phyloP scores from a whole-genome alignment of 208 protist species.

The Borovskyia barvae region DNA sequence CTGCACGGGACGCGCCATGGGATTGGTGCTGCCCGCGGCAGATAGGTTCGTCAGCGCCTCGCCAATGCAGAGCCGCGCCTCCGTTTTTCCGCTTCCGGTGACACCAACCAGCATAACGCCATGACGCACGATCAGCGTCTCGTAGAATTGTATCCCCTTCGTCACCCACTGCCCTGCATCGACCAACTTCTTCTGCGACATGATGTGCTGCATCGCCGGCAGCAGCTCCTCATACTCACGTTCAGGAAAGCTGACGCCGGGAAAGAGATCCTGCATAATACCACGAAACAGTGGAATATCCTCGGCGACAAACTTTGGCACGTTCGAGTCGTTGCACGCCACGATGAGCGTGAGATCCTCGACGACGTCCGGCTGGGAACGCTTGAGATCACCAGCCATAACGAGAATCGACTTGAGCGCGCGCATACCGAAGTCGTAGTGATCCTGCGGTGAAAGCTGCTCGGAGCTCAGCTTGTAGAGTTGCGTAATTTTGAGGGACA shows the following conservation, averaged over 20 bases:
- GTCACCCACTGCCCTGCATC: conserved; percentile 84
- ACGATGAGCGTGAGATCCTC: conserved; percentile 98
- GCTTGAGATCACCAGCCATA: conserved; percentile 97
- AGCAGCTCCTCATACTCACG: conserved; percentile 93
- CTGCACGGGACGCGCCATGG: conserved; percentile 79
- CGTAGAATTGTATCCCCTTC: conserved; percentile 98
- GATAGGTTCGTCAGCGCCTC: conserved; percentile 71
- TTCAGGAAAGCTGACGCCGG: conserved; percentile 93
- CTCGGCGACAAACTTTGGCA: conserved; percentile 99
- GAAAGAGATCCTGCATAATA: conserved; percentile 99
- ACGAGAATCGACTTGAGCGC: conserved; percentile 98
- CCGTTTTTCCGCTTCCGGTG: conserved; percentile 96
- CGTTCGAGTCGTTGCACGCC: conserved; percentile 97
- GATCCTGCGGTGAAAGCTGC: conserved; percentile 97
- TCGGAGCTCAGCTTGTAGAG: conserved; percentile 98
- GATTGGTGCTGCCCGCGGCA: conserved; percentile 49
- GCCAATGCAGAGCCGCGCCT: conserved; percentile 79
- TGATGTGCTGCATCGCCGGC: conserved; percentile 79
- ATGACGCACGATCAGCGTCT: conserved; percentile 97
- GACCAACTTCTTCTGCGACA: conserved; percentile 72
- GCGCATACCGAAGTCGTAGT: conserved; percentile 99
- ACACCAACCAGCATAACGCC: conserved; percentile 99
- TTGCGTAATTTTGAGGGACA: conserved; percentile 98
- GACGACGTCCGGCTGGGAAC: conserved; percentile 93
- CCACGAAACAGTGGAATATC: conserved; percentile 97